These are phyloP conservation scores for Solanum virginianum DNA, from an alignment of 257 asterid species.

Conservation along the genomic window DNA sequence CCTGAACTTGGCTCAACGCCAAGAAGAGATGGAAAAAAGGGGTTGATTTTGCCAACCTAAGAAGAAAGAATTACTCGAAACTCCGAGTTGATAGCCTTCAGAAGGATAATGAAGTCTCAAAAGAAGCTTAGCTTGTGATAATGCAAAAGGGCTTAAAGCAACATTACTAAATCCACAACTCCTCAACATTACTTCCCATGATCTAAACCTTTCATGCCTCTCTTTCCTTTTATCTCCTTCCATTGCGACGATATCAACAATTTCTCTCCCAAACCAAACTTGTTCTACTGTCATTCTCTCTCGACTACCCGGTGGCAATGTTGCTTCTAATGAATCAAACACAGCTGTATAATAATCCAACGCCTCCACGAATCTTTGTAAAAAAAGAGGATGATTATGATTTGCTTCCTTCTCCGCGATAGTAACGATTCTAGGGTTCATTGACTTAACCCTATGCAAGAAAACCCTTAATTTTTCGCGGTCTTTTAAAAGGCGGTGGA, in stretches of 20 bases:
- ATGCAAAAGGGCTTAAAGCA: constrained; percentile 62
- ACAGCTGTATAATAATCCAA: constrained; percentile 74
- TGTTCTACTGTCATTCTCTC: constrained; percentile 74
- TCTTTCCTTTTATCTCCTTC: constrained; percentile 57
- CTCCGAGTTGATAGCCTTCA: constrained; percentile 77
- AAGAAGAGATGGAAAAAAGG: constrained; percentile 86
- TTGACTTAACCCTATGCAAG: constrained; percentile 44
- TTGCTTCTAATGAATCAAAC: constrained; percentile 85
- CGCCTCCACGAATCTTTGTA: constrained; percentile 75
- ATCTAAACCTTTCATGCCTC: constrained; percentile 69
- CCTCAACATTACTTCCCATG: constrained; percentile 70
- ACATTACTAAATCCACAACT: constrained; percentile 52
- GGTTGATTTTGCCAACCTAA: constrained; percentile 97
- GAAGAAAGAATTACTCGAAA: constrained; percentile 50
- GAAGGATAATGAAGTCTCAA: constrained; percentile 91
- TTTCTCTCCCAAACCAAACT: constrained; percentile 82
- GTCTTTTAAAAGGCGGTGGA: constrained; percentile 49
- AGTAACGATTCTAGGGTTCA: constrained; percentile 56
- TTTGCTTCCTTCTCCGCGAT: constrained; percentile 77
- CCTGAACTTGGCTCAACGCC: constrained; percentile 33
- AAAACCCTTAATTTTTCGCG: constrained; percentile 55
- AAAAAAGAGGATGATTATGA: constrained; percentile 65
- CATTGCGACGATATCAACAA: constrained; percentile 51
- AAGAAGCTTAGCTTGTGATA: constrained; percentile 81
- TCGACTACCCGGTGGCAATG: constrained; percentile 71